Base-by-base conservation (phyloP, 495 filamentous ascomycete genomes). In the Trichocladium uniseriatum region DNA sequence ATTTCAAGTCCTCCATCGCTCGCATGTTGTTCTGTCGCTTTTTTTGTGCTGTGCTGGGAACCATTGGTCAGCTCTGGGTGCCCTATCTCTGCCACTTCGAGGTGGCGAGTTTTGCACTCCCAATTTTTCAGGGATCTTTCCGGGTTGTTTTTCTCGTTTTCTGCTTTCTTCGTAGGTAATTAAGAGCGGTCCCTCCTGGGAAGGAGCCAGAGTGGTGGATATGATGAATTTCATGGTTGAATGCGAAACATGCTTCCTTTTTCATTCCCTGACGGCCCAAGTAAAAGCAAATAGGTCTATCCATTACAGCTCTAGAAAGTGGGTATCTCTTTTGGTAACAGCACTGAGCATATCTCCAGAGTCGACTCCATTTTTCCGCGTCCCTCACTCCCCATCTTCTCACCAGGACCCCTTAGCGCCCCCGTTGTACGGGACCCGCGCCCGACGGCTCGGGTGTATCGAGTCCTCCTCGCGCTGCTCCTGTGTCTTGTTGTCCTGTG, bases 371-470 rank as follows among this genome's bases (percentile, higher is more conserved):
- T 40, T 42, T 0, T 20, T 22, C 13, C 43, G 18, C 3, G 27
- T 10, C 22, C 40, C 28, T 1, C 45, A 27, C 27, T 29, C 22
- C 3, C 31, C 34, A 5, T 42, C 44, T 7, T 42, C 37, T 24
- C 43, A 31, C 13, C 40, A 45, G 13, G 24, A 28, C 34, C 40
- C 42, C 43, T 49, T 27, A 27, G 8, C 24, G n/a, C n/a, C n/a
- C n/a, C n/a, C 24, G 28, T 55, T 42, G 13, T 54, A 56, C 21
- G 46, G 54, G 1, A 64, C 61, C 28, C 40, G 31, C 9, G 28
- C 56, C 11, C 59, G 51, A 9, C 65, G 48, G 54, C 60, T 61
- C 51, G 64, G 56, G 56, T 66, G 57, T 50, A 61, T 58, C 45
- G 43, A 34, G 22, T 53, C 42, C 35, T 46, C 48, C 45, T 56